Conservation (phyloP, 768 basidiomycete genomes). For the Auricularia auricula-judae region DNA sequence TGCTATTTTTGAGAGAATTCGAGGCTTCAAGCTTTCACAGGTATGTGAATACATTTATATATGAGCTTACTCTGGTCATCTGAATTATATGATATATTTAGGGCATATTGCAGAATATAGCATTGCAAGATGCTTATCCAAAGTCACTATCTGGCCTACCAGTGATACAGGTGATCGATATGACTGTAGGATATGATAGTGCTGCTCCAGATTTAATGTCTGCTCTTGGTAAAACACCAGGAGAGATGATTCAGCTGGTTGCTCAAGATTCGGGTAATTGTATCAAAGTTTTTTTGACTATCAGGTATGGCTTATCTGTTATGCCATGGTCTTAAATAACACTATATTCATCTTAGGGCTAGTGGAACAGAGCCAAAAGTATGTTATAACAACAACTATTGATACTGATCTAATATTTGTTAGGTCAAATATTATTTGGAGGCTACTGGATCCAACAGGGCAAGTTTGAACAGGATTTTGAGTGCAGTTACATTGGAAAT, state of each 20-base stretch:
- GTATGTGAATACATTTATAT: conserved; percentile 10
- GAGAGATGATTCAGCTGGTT: neutral
- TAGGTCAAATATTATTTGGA: neutral
- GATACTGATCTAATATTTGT: neutral
- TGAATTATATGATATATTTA: conserved; percentile 1
- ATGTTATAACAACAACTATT: neutral
- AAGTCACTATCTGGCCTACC: conserved; percentile 44
- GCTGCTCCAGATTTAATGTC: neutral
- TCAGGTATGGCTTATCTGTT: neutral
- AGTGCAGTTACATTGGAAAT: too few relatives aligned
- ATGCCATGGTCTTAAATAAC: neutral
- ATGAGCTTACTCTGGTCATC: neutral
- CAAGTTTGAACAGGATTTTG: too few relatives aligned
- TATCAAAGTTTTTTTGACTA: neutral
- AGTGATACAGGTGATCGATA: conserved; percentile 57
- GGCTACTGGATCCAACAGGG: neutral
- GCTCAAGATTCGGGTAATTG: neutral
- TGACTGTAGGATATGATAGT: conserved; percentile 44
- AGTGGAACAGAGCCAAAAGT: neutral
- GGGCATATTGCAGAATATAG: neutral
- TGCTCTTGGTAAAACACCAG: neutral
- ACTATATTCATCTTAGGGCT: neutral
- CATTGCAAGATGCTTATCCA: conserved; percentile 35
- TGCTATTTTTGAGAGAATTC: conserved; percentile 54
- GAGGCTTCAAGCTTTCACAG: conserved; percentile 38